Base-by-base conservation (phyloP, 2,329 filamentous ascomycete species). In the Venturia aucupariae region DNA sequence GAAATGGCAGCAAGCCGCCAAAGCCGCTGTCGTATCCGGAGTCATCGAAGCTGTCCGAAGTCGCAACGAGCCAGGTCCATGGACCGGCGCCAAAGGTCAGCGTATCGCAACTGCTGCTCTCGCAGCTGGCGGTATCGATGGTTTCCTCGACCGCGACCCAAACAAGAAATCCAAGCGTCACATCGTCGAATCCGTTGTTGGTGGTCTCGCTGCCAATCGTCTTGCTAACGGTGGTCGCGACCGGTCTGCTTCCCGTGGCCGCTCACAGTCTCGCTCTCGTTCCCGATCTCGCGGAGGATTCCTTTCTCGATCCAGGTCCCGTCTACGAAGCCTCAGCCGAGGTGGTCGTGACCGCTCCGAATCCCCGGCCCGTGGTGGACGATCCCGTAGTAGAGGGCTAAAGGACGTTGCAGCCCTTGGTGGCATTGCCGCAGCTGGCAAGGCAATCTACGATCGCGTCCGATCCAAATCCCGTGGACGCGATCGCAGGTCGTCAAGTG, bases 31-130 rank as follows among this genome's bases (percentile, higher is more conserved):
- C 46, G 84, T 96, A 59, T 92, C 93, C 38, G 93, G 92, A 70
- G 93, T 92, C 48, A 89, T 92, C 64, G 92, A 97, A 76, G 93
- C 93, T 51, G 96, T 96, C 81, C 88, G 90, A 67, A 87, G 92
- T 65, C 87, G 92, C 73, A 96, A 93, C 71, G 89, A 94, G 67
- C 89, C 91, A 2, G 93, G 93, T 64, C 85, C 88, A 54, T 97
- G 92, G 92, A 89, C 87, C 68, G 93, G 92, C 44, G 89, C 90
- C 67, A 97, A 97, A 78, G 90, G 92, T 68, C 94, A 92, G 79
- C 90, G 93, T 62, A 85, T 97, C 66, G 83, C 96, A 60, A 97
- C 93, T 27, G 92, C 92, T 60, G 93, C 93, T 42, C 76, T 87
- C 35, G 89, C 90, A 76, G 92, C 93, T 66, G 93, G 90, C 69